These are phyloP conservation scores for Chalciporus pseudorubinellus DNA, from an alignment of 768 basidiomycete genomes.

Conservation along the genomic window DNA sequence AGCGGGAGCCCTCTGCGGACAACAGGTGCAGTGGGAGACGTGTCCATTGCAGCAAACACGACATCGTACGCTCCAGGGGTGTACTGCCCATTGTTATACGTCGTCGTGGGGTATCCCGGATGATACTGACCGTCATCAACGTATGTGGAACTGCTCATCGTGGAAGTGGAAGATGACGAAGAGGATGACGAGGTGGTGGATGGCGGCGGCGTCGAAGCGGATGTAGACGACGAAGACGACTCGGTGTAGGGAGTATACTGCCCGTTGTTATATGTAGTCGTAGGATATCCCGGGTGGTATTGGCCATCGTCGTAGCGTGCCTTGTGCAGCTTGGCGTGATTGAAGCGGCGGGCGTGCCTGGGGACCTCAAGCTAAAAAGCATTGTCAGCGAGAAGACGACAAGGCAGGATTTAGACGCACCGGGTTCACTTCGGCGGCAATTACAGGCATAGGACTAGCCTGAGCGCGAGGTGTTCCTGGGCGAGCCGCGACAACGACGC, in stretches of 20 bases:
- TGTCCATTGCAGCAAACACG: background rate
- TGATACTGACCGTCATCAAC: constrained; percentile 22
- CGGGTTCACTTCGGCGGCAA: background rate
- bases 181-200: background rate
- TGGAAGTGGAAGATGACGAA: too few relatives aligned
- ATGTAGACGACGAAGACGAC: background rate
- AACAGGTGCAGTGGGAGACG: background rate
- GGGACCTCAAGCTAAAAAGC: constrained; percentile 6
- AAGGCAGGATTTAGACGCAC: constrained; percentile 1
- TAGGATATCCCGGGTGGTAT: constrained; percentile 22
- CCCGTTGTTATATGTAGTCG: constrained; percentile 7
- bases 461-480: background rate
- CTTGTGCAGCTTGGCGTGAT: constrained; percentile 8
- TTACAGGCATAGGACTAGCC: background rate
- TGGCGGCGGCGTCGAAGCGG: background rate
- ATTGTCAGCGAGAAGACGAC: constrained; percentile 2
- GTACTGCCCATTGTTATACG: background rate
- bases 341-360: constrained; percentile 14
- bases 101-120: constrained; percentile 14
- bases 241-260: background rate
- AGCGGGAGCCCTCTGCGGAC: background rate
- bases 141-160: too few relatives aligned
- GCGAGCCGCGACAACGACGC: constrained; percentile 21
- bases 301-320: constrained; percentile 20
- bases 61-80: background rate